Evolutionary conservation across 2,329 filamentous ascomycete genomes (phyloP).

Genomic region (Alternaria hordeiaustralica): DNA sequence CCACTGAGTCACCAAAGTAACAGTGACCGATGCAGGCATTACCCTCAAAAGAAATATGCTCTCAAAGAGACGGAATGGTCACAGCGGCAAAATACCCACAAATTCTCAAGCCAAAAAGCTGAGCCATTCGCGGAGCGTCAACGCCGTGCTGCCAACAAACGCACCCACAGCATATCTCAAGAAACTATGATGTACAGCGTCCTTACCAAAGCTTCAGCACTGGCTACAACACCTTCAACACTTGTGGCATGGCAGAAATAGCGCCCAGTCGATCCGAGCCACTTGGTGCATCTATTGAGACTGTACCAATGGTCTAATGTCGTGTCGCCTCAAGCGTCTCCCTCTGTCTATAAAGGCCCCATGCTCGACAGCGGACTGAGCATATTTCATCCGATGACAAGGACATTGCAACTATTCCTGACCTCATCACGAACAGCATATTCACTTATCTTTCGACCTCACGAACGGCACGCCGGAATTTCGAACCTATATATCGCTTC

Average conservation of each 20-base stretch:
- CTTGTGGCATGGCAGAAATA: constrained; percentile 1
- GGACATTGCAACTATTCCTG: background rate
- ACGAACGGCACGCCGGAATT: background rate
- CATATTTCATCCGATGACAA: background rate
- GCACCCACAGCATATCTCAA: background rate
- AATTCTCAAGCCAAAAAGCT: background rate
- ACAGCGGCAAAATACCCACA: background rate
- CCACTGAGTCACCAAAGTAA: background rate
- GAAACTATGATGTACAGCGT: constrained; percentile 2
- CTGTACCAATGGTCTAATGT: background rate
- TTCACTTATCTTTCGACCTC: background rate
- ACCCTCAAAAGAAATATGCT: background rate
- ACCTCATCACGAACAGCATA: too few species aligned
- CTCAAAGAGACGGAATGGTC: background rate
- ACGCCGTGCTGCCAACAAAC: background rate
- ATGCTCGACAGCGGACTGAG: background rate
- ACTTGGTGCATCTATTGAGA: background rate
- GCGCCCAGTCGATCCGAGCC: background rate
- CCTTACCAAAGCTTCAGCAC: background rate
- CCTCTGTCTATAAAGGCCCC: background rate
- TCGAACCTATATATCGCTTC: background rate
- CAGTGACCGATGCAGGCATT: background rate
- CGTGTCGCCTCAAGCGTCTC: background rate
- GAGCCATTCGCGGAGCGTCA: background rate
- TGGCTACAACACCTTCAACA: constrained; percentile 2